Percentiles rank a stretch among this genome's conserved stretches.
Conservation (phyloP, 352 stramenopile genomes). For the Blastocystis sp. region DNA sequence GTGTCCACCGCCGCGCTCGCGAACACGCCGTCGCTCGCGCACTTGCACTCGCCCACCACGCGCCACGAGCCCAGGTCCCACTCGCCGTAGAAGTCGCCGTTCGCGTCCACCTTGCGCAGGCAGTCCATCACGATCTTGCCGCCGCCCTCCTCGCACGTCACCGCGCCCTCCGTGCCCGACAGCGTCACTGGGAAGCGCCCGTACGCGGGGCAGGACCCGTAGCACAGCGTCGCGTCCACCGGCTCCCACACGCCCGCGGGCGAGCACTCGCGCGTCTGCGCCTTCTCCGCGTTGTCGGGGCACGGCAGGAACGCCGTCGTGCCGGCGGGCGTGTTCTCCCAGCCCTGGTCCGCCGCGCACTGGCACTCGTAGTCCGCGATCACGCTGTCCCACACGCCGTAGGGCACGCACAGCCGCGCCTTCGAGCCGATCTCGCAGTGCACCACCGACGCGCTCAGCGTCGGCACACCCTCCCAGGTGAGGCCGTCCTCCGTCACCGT, state of each 20-base stretch:
- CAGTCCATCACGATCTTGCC: slow-evolving; percentile 31
- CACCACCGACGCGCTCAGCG: not conserved
- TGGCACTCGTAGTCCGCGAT: slow-evolving; percentile 16
- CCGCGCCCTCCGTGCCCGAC: not conserved
- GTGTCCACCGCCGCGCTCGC: not conserved
- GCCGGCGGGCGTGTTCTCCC: not conserved
- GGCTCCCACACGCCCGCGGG: slow-evolving; percentile 11
- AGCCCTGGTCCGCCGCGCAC: slow-evolving; percentile 9
- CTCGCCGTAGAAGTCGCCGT: slow-evolving; percentile 44
- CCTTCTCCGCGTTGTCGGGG: not conserved
- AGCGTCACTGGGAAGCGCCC: slow-evolving; percentile 37
- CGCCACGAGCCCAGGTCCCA: slow-evolving; percentile 27
- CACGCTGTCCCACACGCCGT: slow-evolving; percentile 8
- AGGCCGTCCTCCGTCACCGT: not conserved
- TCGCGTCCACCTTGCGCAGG: slow-evolving; percentile 39
- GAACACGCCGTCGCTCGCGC: slow-evolving; percentile 6
- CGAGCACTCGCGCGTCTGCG: not conserved
- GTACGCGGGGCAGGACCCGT: slow-evolving; percentile 22
- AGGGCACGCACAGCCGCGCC: not conserved
- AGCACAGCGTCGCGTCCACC: slow-evolving; percentile 6
- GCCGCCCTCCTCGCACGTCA: slow-evolving; percentile 15
- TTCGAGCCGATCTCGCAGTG: slow-evolving; percentile 28
- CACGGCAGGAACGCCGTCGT: not conserved
- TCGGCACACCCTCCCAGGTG: not conserved
- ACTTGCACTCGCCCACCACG: slow-evolving; percentile 4